A percentile compares a stretch with the other conserved stretches of the same genome.
Conservation (phyloP, 2,329 filamentous ascomycete species). For the Talaromyces islandicus region DNA sequence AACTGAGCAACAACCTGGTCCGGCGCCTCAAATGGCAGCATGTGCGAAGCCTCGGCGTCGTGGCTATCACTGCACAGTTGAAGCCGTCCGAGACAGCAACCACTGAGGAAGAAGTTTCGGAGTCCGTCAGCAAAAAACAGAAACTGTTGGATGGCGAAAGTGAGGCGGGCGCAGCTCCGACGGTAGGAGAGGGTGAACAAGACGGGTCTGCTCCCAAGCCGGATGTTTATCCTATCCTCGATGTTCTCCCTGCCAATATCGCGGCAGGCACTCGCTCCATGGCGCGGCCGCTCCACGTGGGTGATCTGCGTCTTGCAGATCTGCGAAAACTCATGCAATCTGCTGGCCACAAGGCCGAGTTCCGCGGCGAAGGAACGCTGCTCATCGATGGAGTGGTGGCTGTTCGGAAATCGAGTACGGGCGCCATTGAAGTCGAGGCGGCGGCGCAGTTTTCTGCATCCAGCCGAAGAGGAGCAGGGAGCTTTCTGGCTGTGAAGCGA, state of each 20-base stretch:
- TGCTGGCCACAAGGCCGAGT: conserved; percentile 81
- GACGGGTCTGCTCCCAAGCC: conserved; percentile 23
- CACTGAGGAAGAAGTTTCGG: conserved; percentile 31
- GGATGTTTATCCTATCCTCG: conserved; percentile 47
- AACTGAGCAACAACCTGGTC: conserved; percentile 76
- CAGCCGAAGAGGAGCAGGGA: conserved; percentile 48
- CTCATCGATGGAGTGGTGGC: conserved; percentile 84
- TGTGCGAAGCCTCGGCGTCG: conserved; percentile 80
- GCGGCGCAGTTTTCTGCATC: conserved; percentile 50
- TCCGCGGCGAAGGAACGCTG: conserved; percentile 85
- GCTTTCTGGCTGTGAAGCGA: conserved; percentile 80
- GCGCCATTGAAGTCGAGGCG: conserved; percentile 80
- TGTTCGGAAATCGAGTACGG: conserved; percentile 81
- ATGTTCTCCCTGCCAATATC: conserved; percentile 55
- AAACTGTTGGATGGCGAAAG: conserved; percentile 43
- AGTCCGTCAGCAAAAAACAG: conserved; percentile 46
- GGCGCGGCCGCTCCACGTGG: conserved; percentile 86
- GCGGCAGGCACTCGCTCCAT: conserved; percentile 68
- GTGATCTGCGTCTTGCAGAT: conserved; percentile 84
- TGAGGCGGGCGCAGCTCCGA: conserved; percentile 30
- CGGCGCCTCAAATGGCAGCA: conserved; percentile 92
- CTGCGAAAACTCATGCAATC: conserved; percentile 76
- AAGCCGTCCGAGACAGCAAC: conserved; percentile 41
- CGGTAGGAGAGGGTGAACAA: conserved; percentile 15
- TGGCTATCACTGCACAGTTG: conserved; percentile 77